Evolutionary conservation across 495 filamentous ascomycete genomes (phyloP).

Genomic region (Beverwykella pulmonaria): DNA sequence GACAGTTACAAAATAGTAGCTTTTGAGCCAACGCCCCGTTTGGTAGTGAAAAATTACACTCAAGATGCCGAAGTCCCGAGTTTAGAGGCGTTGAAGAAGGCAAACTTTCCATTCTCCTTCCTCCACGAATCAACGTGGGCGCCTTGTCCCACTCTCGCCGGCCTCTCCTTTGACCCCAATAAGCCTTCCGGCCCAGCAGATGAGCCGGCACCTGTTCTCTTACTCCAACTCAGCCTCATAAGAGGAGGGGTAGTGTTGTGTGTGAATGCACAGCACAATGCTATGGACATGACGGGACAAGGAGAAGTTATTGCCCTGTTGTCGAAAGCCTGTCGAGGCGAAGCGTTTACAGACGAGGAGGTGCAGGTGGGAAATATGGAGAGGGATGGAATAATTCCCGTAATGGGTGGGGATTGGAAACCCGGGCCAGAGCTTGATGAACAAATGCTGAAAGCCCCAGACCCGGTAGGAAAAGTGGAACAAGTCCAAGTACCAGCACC

Average conservation of each 20-base stretch:
- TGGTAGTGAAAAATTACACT: conserved; percentile 3
- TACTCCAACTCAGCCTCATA: conserved; percentile 59
- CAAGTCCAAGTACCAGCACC: conserved; percentile 20
- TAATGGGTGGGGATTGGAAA: conserved; percentile 35
- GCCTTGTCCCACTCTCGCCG: conserved; percentile 52
- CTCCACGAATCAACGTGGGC: conserved; percentile 55
- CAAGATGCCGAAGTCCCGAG: conserved; percentile 38
- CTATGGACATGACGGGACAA: conserved; percentile 59
- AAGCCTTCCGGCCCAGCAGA: neutral
- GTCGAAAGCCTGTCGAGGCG: conserved; percentile 55
- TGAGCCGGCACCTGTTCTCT: conserved; percentile 49
- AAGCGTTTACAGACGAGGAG: conserved; percentile 52
- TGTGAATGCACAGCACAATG: conserved; percentile 52
- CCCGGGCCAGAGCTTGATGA: conserved; percentile 30
- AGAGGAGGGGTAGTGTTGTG: conserved; percentile 55
- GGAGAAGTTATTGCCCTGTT: conserved; percentile 54
- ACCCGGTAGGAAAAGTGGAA: conserved; percentile 3
- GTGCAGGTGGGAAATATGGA: conserved; percentile 51
- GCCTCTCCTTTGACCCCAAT: neutral
- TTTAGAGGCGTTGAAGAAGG: conserved; percentile 48
- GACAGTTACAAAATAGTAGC: conserved; percentile 45
- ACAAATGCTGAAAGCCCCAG: neutral
- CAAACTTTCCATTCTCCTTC: conserved; percentile 56
- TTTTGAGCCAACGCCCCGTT: conserved; percentile 9
- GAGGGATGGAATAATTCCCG: conserved; percentile 49